Conservation (phyloP, 495 filamentous ascomycete species). For the Coniosporium apollinis region DNA sequence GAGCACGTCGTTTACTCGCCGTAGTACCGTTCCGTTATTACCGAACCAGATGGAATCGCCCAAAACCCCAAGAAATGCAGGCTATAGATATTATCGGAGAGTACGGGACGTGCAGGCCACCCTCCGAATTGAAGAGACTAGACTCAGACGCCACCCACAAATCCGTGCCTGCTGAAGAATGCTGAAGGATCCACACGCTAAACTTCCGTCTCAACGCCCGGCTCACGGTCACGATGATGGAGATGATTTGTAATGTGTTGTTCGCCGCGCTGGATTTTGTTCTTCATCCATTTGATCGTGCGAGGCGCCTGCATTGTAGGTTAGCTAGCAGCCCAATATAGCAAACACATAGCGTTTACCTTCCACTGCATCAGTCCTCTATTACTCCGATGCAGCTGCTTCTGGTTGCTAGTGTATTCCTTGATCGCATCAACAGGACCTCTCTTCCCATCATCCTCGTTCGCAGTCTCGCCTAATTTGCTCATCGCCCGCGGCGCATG, state of each 20-base stretch:
- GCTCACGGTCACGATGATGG: constrained; percentile 23
- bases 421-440: constrained; percentile 25
- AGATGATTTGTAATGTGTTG: constrained; percentile 19
- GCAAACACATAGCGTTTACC: constrained; percentile 6
- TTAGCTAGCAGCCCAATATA: not conserved
- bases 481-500: constrained; percentile 3
- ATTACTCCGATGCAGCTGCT: constrained; percentile 27
- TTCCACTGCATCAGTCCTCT: constrained; percentile 33
- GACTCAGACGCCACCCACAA: not conserved
- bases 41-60: no score
- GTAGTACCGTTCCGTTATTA: no score
- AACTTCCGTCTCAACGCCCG: constrained; percentile 29
- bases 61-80: no score
- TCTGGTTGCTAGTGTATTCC: constrained; percentile 26
- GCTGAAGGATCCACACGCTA: no score
- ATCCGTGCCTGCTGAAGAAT: no score
- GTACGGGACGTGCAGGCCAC: no score
- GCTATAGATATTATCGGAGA: no score
- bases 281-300: constrained; percentile 25
- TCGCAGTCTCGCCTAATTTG: constrained; percentile 1
- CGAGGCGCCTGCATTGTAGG: constrained; percentile 17
- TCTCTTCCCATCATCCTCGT: constrained; percentile 17
- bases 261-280: constrained; percentile 22
- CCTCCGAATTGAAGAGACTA: not conserved
- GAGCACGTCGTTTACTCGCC: no score